Evolutionary conservation across 345 rosid genomes (phyloP).

Genomic region (Corchorus olitorius): DNA sequence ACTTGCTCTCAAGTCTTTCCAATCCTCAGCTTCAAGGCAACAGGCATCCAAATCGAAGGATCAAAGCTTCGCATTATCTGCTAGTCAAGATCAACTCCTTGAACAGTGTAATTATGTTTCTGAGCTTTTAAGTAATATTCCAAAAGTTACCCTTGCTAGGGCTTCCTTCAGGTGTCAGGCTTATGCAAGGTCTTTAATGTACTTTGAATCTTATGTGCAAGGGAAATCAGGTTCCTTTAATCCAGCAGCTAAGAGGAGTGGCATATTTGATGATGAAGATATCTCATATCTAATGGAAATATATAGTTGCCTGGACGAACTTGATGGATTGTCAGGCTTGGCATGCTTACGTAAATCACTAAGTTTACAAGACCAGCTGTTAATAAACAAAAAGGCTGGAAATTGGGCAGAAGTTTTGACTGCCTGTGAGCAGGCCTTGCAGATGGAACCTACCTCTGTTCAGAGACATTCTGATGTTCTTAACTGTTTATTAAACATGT

Average conservation of each 20-base stretch:
- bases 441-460: conserved; percentile 87
- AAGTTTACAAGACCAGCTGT: conserved; percentile 86
- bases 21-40: conserved; percentile 58
- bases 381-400: conserved; percentile 85
- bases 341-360: conserved; percentile 80
- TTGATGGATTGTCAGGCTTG: conserved; percentile 92
- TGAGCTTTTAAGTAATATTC: conserved; percentile 79
- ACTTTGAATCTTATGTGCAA: conserved; percentile 89
- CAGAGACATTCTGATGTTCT: conserved; percentile 94
- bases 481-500: conserved; percentile 92
- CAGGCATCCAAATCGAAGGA: conserved; percentile 62
- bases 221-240: conserved; percentile 89
- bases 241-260: conserved; percentile 88
- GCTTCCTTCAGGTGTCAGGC: conserved; percentile 95
- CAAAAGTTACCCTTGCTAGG: conserved; percentile 88
- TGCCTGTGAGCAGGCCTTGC: conserved; percentile 95
- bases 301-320: conserved; percentile 91
- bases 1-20: conserved; percentile 69
- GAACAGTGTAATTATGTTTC: conserved; percentile 84
- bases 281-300: conserved; percentile 92
- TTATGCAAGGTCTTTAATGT: conserved; percentile 95
- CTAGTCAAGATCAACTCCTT: conserved; percentile 73
- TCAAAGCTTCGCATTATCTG: conserved; percentile 45
- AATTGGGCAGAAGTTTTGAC: conserved; percentile 97
- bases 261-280: conserved; percentile 85